phyloP scores from a whole-genome alignment of 495 filamentous ascomycete species.

The Hypoxylon subgilvum region DNA sequence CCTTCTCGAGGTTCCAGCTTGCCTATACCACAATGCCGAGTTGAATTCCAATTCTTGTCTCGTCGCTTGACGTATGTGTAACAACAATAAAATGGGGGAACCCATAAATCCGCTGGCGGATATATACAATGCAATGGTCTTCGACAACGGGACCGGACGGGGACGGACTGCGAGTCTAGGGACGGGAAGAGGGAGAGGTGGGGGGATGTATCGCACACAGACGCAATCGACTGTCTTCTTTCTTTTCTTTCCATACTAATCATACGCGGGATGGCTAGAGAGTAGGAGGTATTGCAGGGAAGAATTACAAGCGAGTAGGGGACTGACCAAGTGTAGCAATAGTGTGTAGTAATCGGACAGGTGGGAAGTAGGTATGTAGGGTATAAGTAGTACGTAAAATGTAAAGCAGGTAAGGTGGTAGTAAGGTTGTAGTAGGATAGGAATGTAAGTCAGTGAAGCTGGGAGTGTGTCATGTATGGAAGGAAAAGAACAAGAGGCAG shows the following conservation, averaged over 20 bases:
- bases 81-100: constrained; percentile 20
- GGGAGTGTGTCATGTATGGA: too few relatives aligned
- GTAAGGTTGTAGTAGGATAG: too few relatives aligned
- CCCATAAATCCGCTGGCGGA: constrained; percentile 16
- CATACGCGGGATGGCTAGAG: constrained; percentile 9
- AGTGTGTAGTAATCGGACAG: constrained; percentile 22
- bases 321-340: constrained; percentile 8
- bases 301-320: constrained; percentile 1
- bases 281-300: too few relatives aligned
- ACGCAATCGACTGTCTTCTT: background rate
- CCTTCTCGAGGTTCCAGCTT: background rate
- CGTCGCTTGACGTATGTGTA: constrained; percentile 29
- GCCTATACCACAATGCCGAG: too few relatives aligned
- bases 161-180: constrained; percentile 20
- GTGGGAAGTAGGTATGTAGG: background rate
- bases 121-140: constrained; percentile 20
- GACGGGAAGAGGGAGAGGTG: too few relatives aligned
- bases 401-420: too few relatives aligned
- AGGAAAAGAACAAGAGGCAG: too few relatives aligned
- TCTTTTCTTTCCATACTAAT: background rate
- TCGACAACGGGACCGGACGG: constrained; percentile 24
- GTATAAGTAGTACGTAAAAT: too few relatives aligned
- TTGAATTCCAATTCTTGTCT: background rate
- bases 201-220: background rate
- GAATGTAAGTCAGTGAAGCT: too few relatives aligned